Percentiles rank a stretch among this genome's conserved stretches.
Evolutionary conservation across 306 rosid species (phyloP).

Genomic region (Fagus crenata): DNA sequence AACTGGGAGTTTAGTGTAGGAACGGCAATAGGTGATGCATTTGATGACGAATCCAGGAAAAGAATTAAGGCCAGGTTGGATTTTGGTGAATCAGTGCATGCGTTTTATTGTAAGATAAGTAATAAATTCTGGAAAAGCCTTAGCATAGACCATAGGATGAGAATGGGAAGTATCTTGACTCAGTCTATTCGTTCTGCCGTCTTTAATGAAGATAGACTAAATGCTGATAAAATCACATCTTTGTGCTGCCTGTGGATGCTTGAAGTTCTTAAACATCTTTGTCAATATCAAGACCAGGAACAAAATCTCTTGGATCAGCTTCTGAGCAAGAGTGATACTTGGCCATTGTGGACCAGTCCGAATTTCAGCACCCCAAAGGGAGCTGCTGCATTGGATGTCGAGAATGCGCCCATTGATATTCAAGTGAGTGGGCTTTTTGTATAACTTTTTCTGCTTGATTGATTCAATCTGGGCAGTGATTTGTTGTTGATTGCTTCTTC

Average conservation of each 20-base stretch:
- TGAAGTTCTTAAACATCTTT: slow-evolving; percentile 60
- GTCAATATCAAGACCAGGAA: slow-evolving; percentile 61
- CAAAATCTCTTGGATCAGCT: slow-evolving; percentile 62
- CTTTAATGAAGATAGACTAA: slow-evolving; percentile 57
- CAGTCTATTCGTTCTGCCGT: slow-evolving; percentile 64
- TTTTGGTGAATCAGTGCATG: slow-evolving; percentile 52
- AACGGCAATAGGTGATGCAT: slow-evolving; percentile 38
- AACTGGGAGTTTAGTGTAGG: slow-evolving; percentile 67
- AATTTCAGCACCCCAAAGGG: slow-evolving; percentile 48
- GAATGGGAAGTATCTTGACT: slow-evolving; percentile 50
- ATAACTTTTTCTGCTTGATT: slow-evolving; percentile 12
- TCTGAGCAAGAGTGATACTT: slow-evolving; percentile 52
- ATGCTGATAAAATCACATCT: slow-evolving; percentile 46
- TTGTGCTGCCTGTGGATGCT: slow-evolving; percentile 74
- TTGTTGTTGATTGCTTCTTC: slow-evolving; percentile 14
- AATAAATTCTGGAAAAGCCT: slow-evolving; percentile 57
- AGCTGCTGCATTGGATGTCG: slow-evolving; percentile 25
- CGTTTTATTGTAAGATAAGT: slow-evolving; percentile 53
- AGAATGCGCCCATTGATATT: slow-evolving; percentile 28
- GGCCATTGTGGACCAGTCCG: slow-evolving; percentile 71
- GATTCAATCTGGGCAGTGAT: slow-evolving; percentile 3
- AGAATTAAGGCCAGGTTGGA: slow-evolving; percentile 48
- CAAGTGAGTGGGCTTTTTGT: slow-evolving; percentile 31
- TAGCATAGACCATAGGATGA: slow-evolving; percentile 41
- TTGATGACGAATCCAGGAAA: slow-evolving; percentile 44